phyloP scores from a whole-genome alignment of 192 early-diverging fungal genomes.

The Backusella morwellensis region DNA sequence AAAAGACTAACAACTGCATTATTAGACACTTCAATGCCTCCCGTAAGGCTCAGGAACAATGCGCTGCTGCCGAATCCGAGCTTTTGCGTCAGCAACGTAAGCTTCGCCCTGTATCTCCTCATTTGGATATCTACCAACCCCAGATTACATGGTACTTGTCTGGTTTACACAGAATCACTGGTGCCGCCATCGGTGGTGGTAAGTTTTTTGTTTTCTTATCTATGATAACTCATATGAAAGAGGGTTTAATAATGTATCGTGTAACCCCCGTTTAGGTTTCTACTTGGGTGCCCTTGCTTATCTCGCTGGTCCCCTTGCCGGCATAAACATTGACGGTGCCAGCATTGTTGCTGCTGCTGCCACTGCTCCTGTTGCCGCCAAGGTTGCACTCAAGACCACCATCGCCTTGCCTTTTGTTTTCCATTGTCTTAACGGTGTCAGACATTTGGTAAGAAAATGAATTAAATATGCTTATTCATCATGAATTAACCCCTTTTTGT shows the following conservation, averaged over 20 bases:
- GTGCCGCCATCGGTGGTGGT: conserved; percentile 68
- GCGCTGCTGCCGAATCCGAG: conserved; percentile 36
- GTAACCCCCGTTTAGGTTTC: conserved; percentile 38
- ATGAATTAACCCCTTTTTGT: not conserved
- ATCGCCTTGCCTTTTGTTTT: conserved; percentile 73
- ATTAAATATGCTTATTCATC: not conserved
- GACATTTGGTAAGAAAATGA: conserved; percentile 71
- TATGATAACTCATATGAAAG: conserved; percentile 2
- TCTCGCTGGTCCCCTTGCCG: conserved; percentile 59
- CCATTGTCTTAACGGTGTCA: conserved; percentile 83
- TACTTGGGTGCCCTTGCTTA: conserved; percentile 72
- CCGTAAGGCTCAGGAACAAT: conserved; percentile 21
- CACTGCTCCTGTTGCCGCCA: conserved; percentile 60
- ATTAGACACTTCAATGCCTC: conserved; percentile 32
- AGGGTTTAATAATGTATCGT: not conserved
- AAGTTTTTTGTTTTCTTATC: conserved; percentile 16
- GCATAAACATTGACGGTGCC: conserved; percentile 62
- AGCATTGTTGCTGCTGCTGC: conserved; percentile 65
- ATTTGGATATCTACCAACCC: conserved; percentile 88
- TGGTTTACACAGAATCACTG: conserved; percentile 70
- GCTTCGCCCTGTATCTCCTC: conserved; percentile 79
- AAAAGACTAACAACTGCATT: not conserved
- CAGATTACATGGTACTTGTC: conserved; percentile 86
- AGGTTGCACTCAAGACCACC: conserved; percentile 70
- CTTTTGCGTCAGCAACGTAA: conserved; percentile 49